Evolutionary conservation across 2,329 filamentous ascomycete species (phyloP), one percentile per base, ranked within the genome.

Genomic region (Corniculantispora saksenae): DNA sequence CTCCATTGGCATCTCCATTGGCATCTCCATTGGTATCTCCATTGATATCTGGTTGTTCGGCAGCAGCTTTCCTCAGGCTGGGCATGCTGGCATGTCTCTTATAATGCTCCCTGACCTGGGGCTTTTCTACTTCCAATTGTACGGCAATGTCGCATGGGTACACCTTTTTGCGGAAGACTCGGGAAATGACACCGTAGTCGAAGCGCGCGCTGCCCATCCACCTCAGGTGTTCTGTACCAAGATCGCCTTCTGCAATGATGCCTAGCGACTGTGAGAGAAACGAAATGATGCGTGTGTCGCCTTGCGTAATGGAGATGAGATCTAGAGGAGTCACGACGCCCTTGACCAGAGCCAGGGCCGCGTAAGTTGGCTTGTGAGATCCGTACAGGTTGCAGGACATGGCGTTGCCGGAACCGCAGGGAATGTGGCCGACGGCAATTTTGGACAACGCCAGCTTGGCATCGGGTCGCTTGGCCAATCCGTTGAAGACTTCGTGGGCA

Each of bases 401-500:
- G 25, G 92, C 95, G 76, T 99, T 99, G 7, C 95, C 95, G 58
- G 92, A 95, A 17, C 95, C 95, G 73, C 94, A 97, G 1, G 95
- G 95, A 43, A 99, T 84, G 73, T 97, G 92, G 25, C 89, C 90
- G 2, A 99, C 88, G 1, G 95, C 92, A 17, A 98, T 80, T 72
- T 89, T 91, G 25, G 83, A 80, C 66, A 99, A 79, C 0, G 94
- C 95, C 63, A 84, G 84, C 38, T 83, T 82, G 23, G 93, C 93
- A 77, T 97, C 91, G 5, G 84, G 74, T 47, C 93, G 89, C 77
- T 88, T 90, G 17, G 87, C 93, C 38, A 99, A 80, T 0, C 95
- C 95, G 74, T 99, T 98, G 81, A 97, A 97, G 10, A 97, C 91
- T 77, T 99, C 95, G 75, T 97, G 91, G 0, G 93, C 90, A 47